Percentiles rank a stretch among this genome's conserved stretches.
Evolutionary conservation across 1,284 basidiomycete species (phyloP).

Genomic region (Pseudozyma sp.): DNA sequence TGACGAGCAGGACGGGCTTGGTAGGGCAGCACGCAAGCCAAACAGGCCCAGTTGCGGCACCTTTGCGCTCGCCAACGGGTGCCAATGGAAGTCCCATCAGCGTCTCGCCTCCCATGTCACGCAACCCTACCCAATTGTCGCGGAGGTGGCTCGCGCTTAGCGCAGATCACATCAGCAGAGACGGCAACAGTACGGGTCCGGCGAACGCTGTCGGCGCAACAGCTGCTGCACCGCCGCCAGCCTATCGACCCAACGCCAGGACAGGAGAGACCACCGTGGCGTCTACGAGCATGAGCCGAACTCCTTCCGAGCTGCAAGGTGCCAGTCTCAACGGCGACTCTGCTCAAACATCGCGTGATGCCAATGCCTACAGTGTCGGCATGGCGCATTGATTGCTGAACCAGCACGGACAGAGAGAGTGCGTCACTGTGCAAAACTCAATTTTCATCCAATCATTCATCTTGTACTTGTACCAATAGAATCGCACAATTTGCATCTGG

Average conservation of each 20-base stretch:
- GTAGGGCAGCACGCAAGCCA: conserved; percentile 10
- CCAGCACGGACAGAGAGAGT: not conserved
- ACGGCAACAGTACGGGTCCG: conserved; percentile 6
- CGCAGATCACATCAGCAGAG: conserved; percentile 27
- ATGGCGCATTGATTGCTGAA: conserved; percentile 16
- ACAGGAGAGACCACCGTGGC: conserved; percentile 38
- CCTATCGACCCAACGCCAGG: conserved; percentile 38
- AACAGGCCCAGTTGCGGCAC: conserved; percentile 3
- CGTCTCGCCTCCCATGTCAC: conserved; percentile 17
- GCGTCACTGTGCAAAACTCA: not conserved
- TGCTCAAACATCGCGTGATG: not conserved
- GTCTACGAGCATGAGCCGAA: conserved; percentile 25
- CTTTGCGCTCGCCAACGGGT: conserved; percentile 9
- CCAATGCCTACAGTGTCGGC: conserved; percentile 14
- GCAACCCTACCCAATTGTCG: conserved; percentile 44
- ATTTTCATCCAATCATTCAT: too few relatives aligned
- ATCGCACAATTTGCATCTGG: too few relatives aligned
- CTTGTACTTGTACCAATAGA: too few relatives aligned
- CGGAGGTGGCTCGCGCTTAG: conserved; percentile 52
- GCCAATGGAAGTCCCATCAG: conserved; percentile 9
- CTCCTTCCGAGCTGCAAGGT: conserved; percentile 5
- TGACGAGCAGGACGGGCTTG: conserved; percentile 26
- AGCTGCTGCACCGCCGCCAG: conserved; percentile 35
- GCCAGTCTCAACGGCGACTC: not conserved
- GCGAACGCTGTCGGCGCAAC: not conserved